Conservation (phyloP, 164 flowering plant species). For the Magnolia sinica region DNA sequence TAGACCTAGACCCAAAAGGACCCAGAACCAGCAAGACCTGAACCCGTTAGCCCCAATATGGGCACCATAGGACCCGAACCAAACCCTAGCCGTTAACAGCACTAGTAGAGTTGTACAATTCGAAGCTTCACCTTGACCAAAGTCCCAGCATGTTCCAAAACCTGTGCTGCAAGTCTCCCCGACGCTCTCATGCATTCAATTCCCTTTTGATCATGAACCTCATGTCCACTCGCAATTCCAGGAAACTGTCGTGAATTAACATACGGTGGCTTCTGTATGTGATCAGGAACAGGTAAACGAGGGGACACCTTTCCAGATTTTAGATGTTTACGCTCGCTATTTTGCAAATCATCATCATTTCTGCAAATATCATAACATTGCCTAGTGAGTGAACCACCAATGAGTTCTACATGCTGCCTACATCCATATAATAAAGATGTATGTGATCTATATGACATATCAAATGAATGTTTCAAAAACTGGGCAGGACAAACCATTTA, state of each 20-base stretch:
- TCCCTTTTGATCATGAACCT: slow-evolving; percentile 75
- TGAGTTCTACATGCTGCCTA: background rate
- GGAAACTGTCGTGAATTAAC: slow-evolving; percentile 50
- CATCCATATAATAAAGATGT: background rate
- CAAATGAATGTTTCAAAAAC: background rate
- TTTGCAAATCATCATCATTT: slow-evolving; percentile 21
- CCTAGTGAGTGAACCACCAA: background rate
- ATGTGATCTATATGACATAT: background rate
- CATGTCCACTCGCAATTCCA: slow-evolving; percentile 69
- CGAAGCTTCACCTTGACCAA: slow-evolving; percentile 70
- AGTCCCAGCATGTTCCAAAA: slow-evolving; percentile 90
- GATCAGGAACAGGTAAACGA: slow-evolving; percentile 67
- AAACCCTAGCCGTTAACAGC: no score
- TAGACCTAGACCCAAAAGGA: no score
- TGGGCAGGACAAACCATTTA: background rate
- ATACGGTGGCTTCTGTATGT: slow-evolving; percentile 78
- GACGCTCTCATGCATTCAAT: slow-evolving; percentile 92
- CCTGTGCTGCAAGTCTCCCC: slow-evolving; percentile 90
- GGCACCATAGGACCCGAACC: no score
- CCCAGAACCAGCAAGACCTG: no score
- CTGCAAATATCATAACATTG: slow-evolving; percentile 24
- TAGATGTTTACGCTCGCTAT: slow-evolving; percentile 51
- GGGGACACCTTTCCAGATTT: slow-evolving; percentile 88
- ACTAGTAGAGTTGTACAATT: background rate
- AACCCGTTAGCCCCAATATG: no score